These are phyloP conservation scores for Lojkania enalia DNA, from an alignment of 2,329 filamentous ascomycete genomes.

Conservation along the genomic window DNA sequence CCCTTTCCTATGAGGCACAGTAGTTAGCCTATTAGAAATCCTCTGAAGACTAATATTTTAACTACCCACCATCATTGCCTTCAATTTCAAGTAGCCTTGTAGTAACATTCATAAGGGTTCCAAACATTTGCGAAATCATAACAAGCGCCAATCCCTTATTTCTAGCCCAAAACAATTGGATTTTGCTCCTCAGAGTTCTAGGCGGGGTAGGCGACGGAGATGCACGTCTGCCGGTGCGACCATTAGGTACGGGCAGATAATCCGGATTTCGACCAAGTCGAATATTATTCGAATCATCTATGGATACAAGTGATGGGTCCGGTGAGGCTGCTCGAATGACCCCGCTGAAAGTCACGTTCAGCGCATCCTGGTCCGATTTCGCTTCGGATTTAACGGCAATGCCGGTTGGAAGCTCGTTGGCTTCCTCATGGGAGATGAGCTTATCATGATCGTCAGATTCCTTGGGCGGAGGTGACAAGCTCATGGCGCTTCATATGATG, in stretches of 20 bases:
- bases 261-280: slow-evolving; percentile 30
- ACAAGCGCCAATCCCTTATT: slow-evolving; percentile 78
- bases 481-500: slow-evolving; percentile 31
- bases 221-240: slow-evolving; percentile 18
- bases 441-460: slow-evolving; percentile 27
- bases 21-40: slow-evolving; percentile 7
- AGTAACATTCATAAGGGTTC: slow-evolving; percentile 81
- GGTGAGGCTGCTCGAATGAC: slow-evolving; percentile 39
- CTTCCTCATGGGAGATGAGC: slow-evolving; percentile 8
- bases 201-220: slow-evolving; percentile 29
- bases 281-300: slow-evolving; percentile 37
- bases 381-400: slow-evolving; percentile 30
- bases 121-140: slow-evolving; percentile 76
- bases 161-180: slow-evolving; percentile 57
- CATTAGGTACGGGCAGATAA: slow-evolving; percentile 17
- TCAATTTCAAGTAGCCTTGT: slow-evolving; percentile 73
- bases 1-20: slow-evolving; percentile 51
- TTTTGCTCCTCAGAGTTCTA: slow-evolving; percentile 22
- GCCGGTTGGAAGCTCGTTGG: slow-evolving; percentile 10
- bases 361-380: slow-evolving; percentile 30
- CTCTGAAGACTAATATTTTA: too few relatives aligned
- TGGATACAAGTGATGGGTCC: slow-evolving; percentile 37
- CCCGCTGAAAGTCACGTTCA: slow-evolving; percentile 30
- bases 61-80: slow-evolving; percentile 58
- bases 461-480: slow-evolving; percentile 21